Percentiles rank a stretch among this genome's conserved stretches.
phyloP scores from a whole-genome alignment of 2,329 filamentous ascomycete species.

The Cytospora mali region DNA sequence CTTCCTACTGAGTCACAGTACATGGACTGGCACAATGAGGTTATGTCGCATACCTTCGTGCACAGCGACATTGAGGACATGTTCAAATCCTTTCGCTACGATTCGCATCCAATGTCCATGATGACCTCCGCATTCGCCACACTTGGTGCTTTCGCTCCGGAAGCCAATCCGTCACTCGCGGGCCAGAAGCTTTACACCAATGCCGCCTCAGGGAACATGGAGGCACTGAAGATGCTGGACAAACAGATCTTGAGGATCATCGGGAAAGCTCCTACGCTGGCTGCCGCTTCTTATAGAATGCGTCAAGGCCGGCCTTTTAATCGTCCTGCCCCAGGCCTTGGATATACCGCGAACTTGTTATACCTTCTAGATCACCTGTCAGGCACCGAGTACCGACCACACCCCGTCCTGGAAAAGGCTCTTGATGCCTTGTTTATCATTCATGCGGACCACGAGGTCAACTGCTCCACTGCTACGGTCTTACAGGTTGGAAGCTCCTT shows the following conservation, averaged over 20 bases:
- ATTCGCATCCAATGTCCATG: constrained; percentile 57
- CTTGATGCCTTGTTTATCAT: constrained; percentile 58
- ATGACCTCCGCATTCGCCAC: constrained; percentile 53
- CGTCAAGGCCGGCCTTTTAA: constrained; percentile 55
- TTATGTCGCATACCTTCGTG: constrained; percentile 55
- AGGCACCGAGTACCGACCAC: constrained; percentile 48
- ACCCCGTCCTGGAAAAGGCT: constrained; percentile 52
- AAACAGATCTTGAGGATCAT: constrained; percentile 56
- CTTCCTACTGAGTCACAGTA: constrained; percentile 48
- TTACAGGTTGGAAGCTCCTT: constrained; percentile 59
- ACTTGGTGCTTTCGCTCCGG: constrained; percentile 52
- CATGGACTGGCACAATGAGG: constrained; percentile 47
- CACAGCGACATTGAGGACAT: constrained; percentile 53
- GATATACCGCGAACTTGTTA: constrained; percentile 58
- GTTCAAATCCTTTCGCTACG: constrained; percentile 54
- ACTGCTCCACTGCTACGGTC: constrained; percentile 58
- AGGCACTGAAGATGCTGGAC: constrained; percentile 48
- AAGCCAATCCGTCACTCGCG: constrained; percentile 52
- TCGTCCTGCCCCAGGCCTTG: constrained; percentile 48
- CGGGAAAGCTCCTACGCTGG: constrained; percentile 53
- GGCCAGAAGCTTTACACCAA: constrained; percentile 54
- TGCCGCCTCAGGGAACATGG: constrained; percentile 44
- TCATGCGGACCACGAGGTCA: constrained; percentile 62
- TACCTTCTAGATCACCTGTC: constrained; percentile 56
- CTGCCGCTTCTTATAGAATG: constrained; percentile 56